A percentile compares a stretch with the other conserved stretches of the same genome.
Conservation (phyloP, 305 asterid species). For the Vinca major region DNA sequence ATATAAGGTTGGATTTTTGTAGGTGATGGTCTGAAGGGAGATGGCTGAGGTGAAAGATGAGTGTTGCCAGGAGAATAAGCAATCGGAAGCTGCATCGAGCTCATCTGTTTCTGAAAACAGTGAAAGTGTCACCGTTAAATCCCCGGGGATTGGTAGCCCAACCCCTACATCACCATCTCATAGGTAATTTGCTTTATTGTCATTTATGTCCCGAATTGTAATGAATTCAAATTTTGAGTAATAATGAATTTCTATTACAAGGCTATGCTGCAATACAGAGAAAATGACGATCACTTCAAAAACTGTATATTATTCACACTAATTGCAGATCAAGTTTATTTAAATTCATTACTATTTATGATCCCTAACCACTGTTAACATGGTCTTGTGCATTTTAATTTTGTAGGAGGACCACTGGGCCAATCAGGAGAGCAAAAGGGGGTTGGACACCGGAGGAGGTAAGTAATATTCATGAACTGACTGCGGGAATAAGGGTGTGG, state of each 20-base stretch:
- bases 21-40: constrained; percentile 33
- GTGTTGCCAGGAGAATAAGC: constrained; percentile 54
- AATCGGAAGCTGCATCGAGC: constrained; percentile 58
- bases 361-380: no score
- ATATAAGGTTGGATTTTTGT: constrained; percentile 19
- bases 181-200: constrained; percentile 39
- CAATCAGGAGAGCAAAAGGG: constrained; percentile 98
- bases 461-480: constrained; percentile 19
- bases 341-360: no score
- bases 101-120: constrained; percentile 85
- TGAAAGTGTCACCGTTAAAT: constrained; percentile 44
- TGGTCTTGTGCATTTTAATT: no score
- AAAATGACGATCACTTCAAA: no score
- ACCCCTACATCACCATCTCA: constrained; percentile 58
- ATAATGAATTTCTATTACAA: no score
- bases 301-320: no score
- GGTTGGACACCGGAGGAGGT: constrained; percentile 99
- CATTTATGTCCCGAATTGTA: background rate
- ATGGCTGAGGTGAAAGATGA: constrained; percentile 69
- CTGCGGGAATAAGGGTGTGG: constrained; percentile 4
- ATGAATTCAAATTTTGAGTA: no score
- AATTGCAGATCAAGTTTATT: no score
- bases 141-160: constrained; percentile 71
- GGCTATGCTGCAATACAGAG: no score
- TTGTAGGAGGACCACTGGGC: constrained; percentile 85